Conservation (phyloP, 176 grass and related monocot genomes). For the Canna indica region DNA sequence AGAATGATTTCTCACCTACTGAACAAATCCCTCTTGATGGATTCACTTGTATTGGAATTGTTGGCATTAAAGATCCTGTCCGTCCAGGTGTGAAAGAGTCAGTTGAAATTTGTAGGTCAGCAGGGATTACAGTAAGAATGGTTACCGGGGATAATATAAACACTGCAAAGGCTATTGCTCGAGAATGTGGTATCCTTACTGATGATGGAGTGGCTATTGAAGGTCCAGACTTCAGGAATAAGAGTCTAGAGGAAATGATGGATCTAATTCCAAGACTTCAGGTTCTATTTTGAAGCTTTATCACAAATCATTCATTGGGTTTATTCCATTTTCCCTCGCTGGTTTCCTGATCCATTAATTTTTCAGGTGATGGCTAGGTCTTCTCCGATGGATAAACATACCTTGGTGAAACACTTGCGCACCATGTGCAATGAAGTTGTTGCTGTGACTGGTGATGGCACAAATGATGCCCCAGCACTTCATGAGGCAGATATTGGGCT, state of each 20-base stretch:
- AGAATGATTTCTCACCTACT: slow-evolving; percentile 27
- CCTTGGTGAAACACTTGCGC: slow-evolving; percentile 75
- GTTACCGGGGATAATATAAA: slow-evolving; percentile 95
- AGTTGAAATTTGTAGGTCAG: slow-evolving; percentile 59
- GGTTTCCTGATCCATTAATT: not conserved
- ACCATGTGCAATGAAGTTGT: slow-evolving; percentile 75
- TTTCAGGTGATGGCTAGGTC: slow-evolving; percentile 93
- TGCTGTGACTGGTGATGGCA: slow-evolving; percentile 93
- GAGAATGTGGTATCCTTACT: slow-evolving; percentile 83
- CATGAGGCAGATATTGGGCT: slow-evolving; percentile 95
- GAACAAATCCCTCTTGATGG: slow-evolving; percentile 50
- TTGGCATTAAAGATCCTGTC: slow-evolving; percentile 95
- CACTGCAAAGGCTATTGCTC: slow-evolving; percentile 96
- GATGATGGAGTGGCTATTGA: slow-evolving; percentile 79
- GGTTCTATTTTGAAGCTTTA: slow-evolving; percentile 25
- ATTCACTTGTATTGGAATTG: slow-evolving; percentile 70
- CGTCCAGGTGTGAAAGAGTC: slow-evolving; percentile 79
- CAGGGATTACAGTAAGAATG: slow-evolving; percentile 87
- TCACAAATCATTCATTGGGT: not conserved
- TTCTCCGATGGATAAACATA: slow-evolving; percentile 87
- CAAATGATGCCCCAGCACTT: slow-evolving; percentile 94
- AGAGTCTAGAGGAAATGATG: slow-evolving; percentile 62
- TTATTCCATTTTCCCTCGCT: slow-evolving; percentile 9
- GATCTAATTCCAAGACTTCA: slow-evolving; percentile 69
- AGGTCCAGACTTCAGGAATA: slow-evolving; percentile 63